Conservation (phyloP, 2,329 filamentous ascomycete genomes). For the Curvularia lunata region DNA sequence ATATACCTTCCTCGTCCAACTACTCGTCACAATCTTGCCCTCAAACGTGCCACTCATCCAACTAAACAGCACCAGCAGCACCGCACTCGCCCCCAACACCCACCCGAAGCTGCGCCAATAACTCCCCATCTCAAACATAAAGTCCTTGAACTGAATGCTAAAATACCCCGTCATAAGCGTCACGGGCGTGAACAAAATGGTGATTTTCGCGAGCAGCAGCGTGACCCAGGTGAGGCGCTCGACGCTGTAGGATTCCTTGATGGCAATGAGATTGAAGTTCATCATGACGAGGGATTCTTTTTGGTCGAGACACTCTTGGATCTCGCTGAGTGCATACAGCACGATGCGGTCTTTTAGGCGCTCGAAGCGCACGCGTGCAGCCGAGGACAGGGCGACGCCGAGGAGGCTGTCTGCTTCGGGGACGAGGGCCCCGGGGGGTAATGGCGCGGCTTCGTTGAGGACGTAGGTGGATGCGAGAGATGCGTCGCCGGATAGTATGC, state of each 20-base stretch:
- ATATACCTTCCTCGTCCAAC: constrained; percentile 44
- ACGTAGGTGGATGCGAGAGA: constrained; percentile 38
- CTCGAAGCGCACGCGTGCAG: constrained; percentile 64
- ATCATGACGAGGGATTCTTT: constrained; percentile 73
- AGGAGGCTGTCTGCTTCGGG: constrained; percentile 50
- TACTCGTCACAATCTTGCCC: constrained; percentile 59
- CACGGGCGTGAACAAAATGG: constrained; percentile 76
- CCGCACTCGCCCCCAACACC: constrained; percentile 65
- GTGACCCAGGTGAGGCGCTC: constrained; percentile 75
- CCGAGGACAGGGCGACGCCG: constrained; percentile 54
- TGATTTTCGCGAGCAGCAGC: constrained; percentile 74
- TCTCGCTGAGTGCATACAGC: constrained; percentile 66
- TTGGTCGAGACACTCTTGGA: constrained; percentile 69
- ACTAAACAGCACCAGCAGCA: constrained; percentile 64
- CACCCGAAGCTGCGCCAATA: constrained; percentile 74
- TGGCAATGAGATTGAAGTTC: constrained; percentile 78
- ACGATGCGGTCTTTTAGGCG: constrained; percentile 65
- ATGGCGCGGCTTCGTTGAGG: constrained; percentile 4
- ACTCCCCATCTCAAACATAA: constrained; percentile 65
- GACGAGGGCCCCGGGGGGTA: constrained; percentile 28
- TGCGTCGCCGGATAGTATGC: constrained; percentile 44
- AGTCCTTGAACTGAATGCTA: constrained; percentile 66
- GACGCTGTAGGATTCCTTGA: constrained; percentile 75
- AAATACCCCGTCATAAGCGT: constrained; percentile 79
- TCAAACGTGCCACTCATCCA: constrained; percentile 64